A percentile compares a stretch with the other conserved stretches of the same genome.
Conservation (phyloP, 2,329 filamentous ascomycete species). For the Aspergillus quadricinctus region DNA sequence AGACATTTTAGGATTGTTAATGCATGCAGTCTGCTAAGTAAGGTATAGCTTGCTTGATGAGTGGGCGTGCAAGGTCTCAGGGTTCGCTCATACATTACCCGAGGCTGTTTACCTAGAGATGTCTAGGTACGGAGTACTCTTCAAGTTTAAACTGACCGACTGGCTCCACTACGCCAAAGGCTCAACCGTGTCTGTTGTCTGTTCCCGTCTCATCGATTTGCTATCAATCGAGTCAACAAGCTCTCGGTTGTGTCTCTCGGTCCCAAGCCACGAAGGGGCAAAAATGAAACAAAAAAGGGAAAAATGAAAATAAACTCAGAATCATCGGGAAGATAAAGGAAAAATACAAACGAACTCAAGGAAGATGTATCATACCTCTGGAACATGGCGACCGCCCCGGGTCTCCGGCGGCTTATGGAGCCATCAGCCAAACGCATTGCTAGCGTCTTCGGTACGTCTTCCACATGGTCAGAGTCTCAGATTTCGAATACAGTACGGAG, state of each 20-base stretch:
- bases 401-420: slow-evolving; percentile 25
- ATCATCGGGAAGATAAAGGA: neutral
- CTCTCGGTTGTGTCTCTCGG: neutral
- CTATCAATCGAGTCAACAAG: neutral
- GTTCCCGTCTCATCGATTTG: neutral
- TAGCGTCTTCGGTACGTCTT: slow-evolving; percentile 19
- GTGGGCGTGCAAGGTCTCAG: slow-evolving; percentile 8
- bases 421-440: slow-evolving; percentile 24
- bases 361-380: neutral
- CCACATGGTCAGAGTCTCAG: slow-evolving; percentile 16
- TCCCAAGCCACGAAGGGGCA: neutral
- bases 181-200: neutral
- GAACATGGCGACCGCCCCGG: slow-evolving; percentile 5
- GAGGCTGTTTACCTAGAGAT: neutral
- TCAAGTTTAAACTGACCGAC: neutral
- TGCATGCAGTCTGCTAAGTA: neutral
- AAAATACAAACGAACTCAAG: neutral
- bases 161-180: neutral
- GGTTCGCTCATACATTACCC: neutral
- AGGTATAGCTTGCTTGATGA: slow-evolving; percentile 16
- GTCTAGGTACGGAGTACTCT: neutral
- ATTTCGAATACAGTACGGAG: slow-evolving; percentile 7
- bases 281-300: neutral
- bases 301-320: neutral
- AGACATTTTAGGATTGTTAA: neutral